Percentiles rank a stretch among this genome's conserved stretches.
phyloP scores from a whole-genome alignment of 768 basidiomycete genomes.

The Clathrus columnatus region DNA sequence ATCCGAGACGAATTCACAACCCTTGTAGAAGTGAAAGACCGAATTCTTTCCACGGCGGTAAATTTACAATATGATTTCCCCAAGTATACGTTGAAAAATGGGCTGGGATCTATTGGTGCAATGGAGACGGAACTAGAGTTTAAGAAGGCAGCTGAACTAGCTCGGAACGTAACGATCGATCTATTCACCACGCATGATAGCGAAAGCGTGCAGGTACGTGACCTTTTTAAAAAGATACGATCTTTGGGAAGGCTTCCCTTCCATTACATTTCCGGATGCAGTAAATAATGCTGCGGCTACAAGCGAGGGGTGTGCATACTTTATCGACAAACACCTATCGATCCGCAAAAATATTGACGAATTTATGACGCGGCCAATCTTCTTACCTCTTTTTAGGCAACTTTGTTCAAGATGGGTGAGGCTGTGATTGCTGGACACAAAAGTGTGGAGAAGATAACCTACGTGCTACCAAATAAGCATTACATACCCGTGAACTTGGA shows the following conservation, averaged over 20 bases:
- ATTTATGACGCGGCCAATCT: not conserved
- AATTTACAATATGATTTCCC: slow-evolving; percentile 65
- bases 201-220: slow-evolving; percentile 78
- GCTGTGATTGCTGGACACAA: slow-evolving; percentile 59
- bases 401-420: slow-evolving; percentile 82
- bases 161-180: slow-evolving; percentile 61
- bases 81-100: slow-evolving; percentile 30
- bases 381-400: slow-evolving; percentile 48
- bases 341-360: not conserved
- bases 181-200: slow-evolving; percentile 83
- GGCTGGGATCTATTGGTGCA: slow-evolving; percentile 8
- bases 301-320: not conserved
- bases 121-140: slow-evolving; percentile 50
- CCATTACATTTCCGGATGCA: not conserved
- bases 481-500: slow-evolving; percentile 84
- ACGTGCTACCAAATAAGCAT: slow-evolving; percentile 87
- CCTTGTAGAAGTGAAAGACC: slow-evolving; percentile 70
- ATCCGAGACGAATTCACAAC: slow-evolving; percentile 86
- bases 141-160: slow-evolving; percentile 28
- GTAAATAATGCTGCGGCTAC: too few relatives aligned
- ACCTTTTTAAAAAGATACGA: not conserved
- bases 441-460: slow-evolving; percentile 51
- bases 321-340: not conserved
- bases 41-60: slow-evolving; percentile 85
- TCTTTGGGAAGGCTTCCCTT: not conserved